These are phyloP conservation scores for Wallacemonas sp. DNA, from an alignment of 208 protist species.

Conservation along the genomic window DNA sequence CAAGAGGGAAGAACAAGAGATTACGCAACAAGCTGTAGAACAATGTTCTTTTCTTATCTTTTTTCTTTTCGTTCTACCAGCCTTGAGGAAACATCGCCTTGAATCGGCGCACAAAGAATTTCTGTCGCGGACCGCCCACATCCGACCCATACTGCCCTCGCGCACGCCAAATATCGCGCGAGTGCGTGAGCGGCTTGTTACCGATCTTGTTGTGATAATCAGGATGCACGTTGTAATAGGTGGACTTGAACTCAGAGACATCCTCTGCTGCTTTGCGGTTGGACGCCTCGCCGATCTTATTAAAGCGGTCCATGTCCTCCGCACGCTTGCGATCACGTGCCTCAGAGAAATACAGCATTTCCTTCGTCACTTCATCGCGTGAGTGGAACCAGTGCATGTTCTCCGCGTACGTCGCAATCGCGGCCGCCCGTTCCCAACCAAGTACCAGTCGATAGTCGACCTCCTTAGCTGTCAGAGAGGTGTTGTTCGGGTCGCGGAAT, in stretches of 20 bases:
- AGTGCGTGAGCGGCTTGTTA: slow-evolving; percentile 65
- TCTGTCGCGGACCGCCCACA: slow-evolving; percentile 82
- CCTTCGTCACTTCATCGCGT: slow-evolving; percentile 81
- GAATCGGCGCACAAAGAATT: slow-evolving; percentile 87
- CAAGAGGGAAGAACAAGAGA: too few species aligned
- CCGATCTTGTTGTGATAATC: slow-evolving; percentile 84
- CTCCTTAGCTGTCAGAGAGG: slow-evolving; percentile 47
- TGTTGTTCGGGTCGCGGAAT: slow-evolving; percentile 70
- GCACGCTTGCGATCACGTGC: slow-evolving; percentile 58
- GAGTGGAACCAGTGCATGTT: slow-evolving; percentile 94
- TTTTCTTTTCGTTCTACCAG: too few species aligned
- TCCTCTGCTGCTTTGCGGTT: slow-evolving; percentile 54
- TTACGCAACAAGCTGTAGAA: too few species aligned
- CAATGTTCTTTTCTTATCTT: too few species aligned
- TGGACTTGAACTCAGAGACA: slow-evolving; percentile 85
- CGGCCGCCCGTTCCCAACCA: slow-evolving; percentile 73
- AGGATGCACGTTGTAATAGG: slow-evolving; percentile 87
- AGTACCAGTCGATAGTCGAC: slow-evolving; percentile 82
- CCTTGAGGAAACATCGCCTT: slow-evolving; percentile 89
- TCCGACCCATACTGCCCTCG: slow-evolving; percentile 87
- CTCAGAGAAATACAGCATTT: slow-evolving; percentile 83
- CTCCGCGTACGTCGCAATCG: slow-evolving; percentile 77
- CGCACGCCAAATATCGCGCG: slow-evolving; percentile 80
- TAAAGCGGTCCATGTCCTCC: slow-evolving; percentile 54
- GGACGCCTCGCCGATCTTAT: slow-evolving; percentile 46